Percentiles rank a stretch among this genome's conserved stretches.
Evolutionary conservation across 345 rosid species (phyloP).

Genomic region (Brassica rapa): DNA sequence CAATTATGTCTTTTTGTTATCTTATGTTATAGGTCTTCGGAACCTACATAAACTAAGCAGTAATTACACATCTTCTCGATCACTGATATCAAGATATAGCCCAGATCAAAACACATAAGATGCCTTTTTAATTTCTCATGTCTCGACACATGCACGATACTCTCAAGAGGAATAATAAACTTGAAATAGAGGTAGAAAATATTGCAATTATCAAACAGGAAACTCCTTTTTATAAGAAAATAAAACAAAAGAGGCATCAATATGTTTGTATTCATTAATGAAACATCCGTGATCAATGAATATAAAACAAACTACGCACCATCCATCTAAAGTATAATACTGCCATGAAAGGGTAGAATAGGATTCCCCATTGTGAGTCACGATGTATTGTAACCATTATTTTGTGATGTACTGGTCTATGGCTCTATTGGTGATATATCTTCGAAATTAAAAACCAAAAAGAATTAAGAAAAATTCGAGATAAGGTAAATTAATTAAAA

Average conservation of each 20-base stretch:
- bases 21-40: conserved; percentile 1
- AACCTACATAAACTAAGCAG: conserved; percentile 21
- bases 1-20: background rate
- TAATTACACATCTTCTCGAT: background rate
- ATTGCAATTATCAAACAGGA: conserved; percentile 13
- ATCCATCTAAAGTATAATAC: conserved; percentile 32
- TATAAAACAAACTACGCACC: conserved; percentile 27
- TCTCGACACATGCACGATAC: conserved; percentile 21
- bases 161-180: conserved; percentile 22
- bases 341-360: conserved; percentile 33
- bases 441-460: background rate
- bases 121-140: conserved; percentile 16
- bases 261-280: conserved; percentile 1
- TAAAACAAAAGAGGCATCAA: background rate
- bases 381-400: conserved; percentile 35
- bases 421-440: conserved; percentile 19
- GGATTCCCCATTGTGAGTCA: conserved; percentile 37
- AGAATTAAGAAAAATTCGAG: background rate
- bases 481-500: background rate
- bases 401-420: conserved; percentile 19
- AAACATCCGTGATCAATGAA: conserved; percentile 32
- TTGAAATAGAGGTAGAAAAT: conserved; percentile 13
- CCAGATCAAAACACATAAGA: conserved; percentile 16
- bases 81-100: background rate
- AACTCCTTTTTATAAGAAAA: background rate